Evolutionary conservation across 352 stramenopile genomes (phyloP), one percentile per base, ranked within the genome.

Genomic region (Phytophthora pistaciae): DNA sequence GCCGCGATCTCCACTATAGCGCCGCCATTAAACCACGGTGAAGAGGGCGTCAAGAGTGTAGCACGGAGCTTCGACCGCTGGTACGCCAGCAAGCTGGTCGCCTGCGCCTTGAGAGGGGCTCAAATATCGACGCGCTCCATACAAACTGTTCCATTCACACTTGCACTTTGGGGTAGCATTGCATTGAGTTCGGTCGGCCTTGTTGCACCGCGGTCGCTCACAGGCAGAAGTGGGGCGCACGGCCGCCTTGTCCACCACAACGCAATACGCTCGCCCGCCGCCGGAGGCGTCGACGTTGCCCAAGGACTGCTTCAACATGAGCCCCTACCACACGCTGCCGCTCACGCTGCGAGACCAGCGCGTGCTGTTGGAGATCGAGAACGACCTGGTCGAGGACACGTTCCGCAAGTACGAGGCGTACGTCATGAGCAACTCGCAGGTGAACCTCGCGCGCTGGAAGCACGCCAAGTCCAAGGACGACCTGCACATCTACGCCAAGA

Each of bases 391-490:
- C 40, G 21, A 68, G 14, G 66, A 78, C 64, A 53, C 70, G 3
- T 74, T 78, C 23, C 70, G 60, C 44, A 64, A 68, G 55, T 78
- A 78, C 21, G 70, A 78, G 48, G 66, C 57, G n/a, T 74, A 71
- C 33, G 66, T 78, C 11, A 46, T 74, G 14, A 25, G 60, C n/a
- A 60, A 68, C 33, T 53, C 70, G 7, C 54, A 66, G 6, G 60
- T 81, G 8, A 75, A 81, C 10, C 31, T 49, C 0, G 36, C 25
- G 3, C 65, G 68, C 11, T 81, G 74, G 74, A 78, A 78, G 25
- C n/a, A 66, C 5, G 74, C 76, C 38, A 60, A 64, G 0, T 60
- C 72, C 7, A 60, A 77, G 42, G 71, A 75, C 21, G 63, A 78
- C 25, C 56, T 81, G 31, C 58, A 77, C 46, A 66, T 74, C 1